A percentile compares a stretch with the other conserved stretches of the same genome.
phyloP scores from a whole-genome alignment of 345 rosid genomes.

The Brassica nigra region DNA sequence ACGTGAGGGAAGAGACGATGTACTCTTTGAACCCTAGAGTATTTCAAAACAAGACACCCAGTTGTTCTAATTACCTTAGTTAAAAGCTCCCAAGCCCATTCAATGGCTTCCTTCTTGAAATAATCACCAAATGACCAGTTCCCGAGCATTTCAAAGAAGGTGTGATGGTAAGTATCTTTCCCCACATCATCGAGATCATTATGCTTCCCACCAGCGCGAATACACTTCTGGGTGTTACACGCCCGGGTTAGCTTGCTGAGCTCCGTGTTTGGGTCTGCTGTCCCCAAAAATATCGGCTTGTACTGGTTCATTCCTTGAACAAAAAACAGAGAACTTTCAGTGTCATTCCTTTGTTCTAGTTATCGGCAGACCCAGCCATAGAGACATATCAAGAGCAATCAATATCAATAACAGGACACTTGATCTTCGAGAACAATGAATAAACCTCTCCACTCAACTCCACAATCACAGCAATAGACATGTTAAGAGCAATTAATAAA shows the following conservation, averaged over 20 bases:
- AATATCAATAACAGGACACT: not conserved
- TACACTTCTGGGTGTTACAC: slow-evolving; percentile 93
- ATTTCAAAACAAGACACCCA: not conserved
- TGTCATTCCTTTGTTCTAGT: not conserved
- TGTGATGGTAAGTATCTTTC: slow-evolving; percentile 95
- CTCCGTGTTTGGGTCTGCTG: slow-evolving; percentile 77
- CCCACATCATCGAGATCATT: slow-evolving; percentile 98
- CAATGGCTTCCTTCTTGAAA: slow-evolving; percentile 91
- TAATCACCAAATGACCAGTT: slow-evolving; percentile 99
- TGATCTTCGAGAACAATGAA: no score
- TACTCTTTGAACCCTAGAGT: not conserved
- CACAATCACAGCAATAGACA: no score
- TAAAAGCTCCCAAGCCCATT: slow-evolving; percentile 97
- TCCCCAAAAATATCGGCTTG: slow-evolving; percentile 90
- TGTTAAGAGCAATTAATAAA: no score
- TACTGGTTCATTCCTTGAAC: slow-evolving; percentile 89
- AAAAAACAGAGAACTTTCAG: slow-evolving; percentile 8
- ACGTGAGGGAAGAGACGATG: not conserved
- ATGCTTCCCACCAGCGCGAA: slow-evolving; percentile 97
- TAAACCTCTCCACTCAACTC: no score
- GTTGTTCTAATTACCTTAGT: slow-evolving; percentile 50
- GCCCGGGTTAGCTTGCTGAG: slow-evolving; percentile 78
- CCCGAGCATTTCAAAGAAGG: slow-evolving; percentile 98
- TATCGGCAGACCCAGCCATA: no score
- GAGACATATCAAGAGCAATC: not conserved